Evolutionary conservation across 331 rosid genomes (phyloP), one percentile per base, ranked within the genome.

Genomic region (Malus hybrid): DNA sequence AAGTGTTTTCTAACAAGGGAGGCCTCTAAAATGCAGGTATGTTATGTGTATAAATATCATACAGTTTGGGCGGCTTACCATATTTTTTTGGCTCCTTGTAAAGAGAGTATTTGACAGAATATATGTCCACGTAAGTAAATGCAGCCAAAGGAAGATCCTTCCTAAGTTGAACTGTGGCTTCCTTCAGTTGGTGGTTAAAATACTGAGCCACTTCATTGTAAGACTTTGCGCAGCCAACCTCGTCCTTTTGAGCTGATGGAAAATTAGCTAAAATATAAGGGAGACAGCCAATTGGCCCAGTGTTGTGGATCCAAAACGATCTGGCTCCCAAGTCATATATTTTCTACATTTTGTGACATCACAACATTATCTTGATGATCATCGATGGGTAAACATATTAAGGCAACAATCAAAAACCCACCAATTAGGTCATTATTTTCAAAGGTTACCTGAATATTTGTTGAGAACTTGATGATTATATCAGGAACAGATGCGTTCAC

Each of bases 251-350:
- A 19, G 76, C 48, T 42, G 48, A 46, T 60, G 26, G 61, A 58
- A 84, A 79, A 18, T 2, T n/a, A 7, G 50, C 33, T 77, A 84
- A 67, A 48, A 81, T 26, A 24, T 6, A 26, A 65, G 92, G 84
- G 6, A 77, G 79, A 12, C 96, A 88, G 0, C 92, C 96, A 28
- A 81, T 33, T 52, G 96, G 92, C 50, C 92, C 89, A 1, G 88
- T 86, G 80, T 78, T 90, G 89, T 84, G 88, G 34, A 90, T 81
- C 90, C 92, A 86, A 68, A 87, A 83, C 19, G 81, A 77, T 62
- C 83, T 87, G 2, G 19, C 74, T 14, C 74, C 74, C 74, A 52
- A 29, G 3, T 70, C 63, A 70, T 70, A 70, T 29, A 30, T 29
- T 52, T 52, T 70, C 74, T 70, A 5, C 63, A 29, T 50, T 10